These are phyloP conservation scores for Chaetothyriales sp. DNA, from an alignment of 2,329 filamentous ascomycete genomes.

Conservation along the genomic window DNA sequence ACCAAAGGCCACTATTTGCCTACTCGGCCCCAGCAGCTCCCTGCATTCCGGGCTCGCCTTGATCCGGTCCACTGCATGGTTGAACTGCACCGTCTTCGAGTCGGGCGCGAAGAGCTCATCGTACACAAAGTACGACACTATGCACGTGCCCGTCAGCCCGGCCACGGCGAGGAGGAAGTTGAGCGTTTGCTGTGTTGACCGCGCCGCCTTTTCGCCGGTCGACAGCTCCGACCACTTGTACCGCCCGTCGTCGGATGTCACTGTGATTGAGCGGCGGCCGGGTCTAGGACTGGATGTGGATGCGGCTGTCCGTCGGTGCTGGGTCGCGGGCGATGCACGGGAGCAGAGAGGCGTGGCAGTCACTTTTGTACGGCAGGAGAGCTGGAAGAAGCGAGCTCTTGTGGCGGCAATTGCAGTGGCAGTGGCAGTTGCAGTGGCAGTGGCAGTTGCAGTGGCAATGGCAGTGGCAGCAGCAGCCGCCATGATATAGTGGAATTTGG, in stretches of 20 bases:
- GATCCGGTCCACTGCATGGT: constrained; percentile 68
- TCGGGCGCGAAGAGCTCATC: constrained; percentile 71
- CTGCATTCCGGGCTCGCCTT: constrained; percentile 58
- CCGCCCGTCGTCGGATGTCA: constrained; percentile 72
- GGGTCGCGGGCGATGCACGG: neutral
- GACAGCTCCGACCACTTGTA: constrained; percentile 72
- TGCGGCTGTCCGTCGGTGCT: neutral
- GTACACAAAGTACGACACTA: constrained; percentile 66
- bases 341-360: neutral
- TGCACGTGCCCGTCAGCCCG: constrained; percentile 63
- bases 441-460: neutral
- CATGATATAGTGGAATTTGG: too few relatives aligned
- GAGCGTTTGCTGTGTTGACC: constrained; percentile 80
- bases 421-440: neutral
- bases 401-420: neutral
- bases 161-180: constrained; percentile 68
- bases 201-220: constrained; percentile 60
- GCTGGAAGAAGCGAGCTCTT: constrained; percentile 13
- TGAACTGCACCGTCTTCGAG: constrained; percentile 79
- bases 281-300: constrained; percentile 30
- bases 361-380: constrained; percentile 8
- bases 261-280: constrained; percentile 58
- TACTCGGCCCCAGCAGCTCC: constrained; percentile 58
- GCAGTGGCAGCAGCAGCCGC: neutral
- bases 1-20: constrained; percentile 67